Evolutionary conservation across 192 early-diverging fungal genomes (phyloP).

Genomic region (Umbelopsis sp.): DNA sequence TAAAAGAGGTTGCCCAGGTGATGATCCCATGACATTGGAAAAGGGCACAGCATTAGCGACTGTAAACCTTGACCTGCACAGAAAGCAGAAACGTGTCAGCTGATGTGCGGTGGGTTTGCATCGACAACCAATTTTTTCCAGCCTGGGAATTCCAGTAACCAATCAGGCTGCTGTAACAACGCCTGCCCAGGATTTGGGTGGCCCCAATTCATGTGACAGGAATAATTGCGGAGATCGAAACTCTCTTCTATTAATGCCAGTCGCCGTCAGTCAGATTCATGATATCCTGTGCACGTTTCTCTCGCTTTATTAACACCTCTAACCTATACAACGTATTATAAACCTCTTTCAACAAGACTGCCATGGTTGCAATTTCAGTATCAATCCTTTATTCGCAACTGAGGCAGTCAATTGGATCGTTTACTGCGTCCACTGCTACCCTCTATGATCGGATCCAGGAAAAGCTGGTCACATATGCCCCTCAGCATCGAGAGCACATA

Average conservation of each 20-base stretch:
- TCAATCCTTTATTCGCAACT: conserved; percentile 7
- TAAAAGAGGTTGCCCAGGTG: too few species aligned
- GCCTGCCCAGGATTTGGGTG: conserved; percentile 4
- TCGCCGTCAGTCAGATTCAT: not conserved
- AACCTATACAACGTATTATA: not conserved
- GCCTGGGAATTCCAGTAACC: not conserved
- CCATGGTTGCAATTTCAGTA: conserved; percentile 15
- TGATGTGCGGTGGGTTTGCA: not conserved
- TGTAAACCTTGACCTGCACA: too few species aligned
- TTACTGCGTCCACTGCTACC: not conserved
- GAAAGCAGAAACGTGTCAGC: not conserved
- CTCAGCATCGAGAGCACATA: conserved; percentile 3
- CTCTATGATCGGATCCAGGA: conserved; percentile 5
- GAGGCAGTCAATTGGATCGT: conserved; percentile 2
- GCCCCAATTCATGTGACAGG: conserved; percentile 10
- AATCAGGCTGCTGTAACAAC: not conserved
- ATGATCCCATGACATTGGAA: not conserved
- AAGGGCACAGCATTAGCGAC: too few species aligned
- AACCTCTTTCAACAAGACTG: not conserved
- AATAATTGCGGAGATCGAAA: not conserved
- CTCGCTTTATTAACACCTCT: not conserved
- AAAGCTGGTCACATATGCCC: conserved; percentile 1
- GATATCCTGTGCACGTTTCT: not conserved
- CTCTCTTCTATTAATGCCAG: too few species aligned
- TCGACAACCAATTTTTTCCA: not conserved